Conservation (phyloP, 108 stramenopile species). For the Pseudonitzschia delicatissima region DNA sequence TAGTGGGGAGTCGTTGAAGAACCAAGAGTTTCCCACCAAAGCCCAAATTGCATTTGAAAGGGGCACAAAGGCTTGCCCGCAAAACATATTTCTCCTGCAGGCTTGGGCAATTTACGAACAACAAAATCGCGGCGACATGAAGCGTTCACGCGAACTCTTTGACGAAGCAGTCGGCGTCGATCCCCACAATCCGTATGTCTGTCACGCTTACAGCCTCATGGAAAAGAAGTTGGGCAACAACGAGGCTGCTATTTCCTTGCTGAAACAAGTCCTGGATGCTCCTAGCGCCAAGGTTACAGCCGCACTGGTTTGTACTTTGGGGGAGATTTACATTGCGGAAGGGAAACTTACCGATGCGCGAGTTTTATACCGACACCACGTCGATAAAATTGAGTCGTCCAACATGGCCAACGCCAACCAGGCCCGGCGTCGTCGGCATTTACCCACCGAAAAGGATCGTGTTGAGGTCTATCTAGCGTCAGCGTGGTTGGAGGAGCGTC, state of each 20-base stretch:
- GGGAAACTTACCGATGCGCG: constrained; percentile 36
- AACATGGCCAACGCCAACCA: background rate
- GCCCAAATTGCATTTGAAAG: constrained; percentile 55
- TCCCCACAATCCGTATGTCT: constrained; percentile 70
- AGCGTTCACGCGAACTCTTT: constrained; percentile 52
- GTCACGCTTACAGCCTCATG: constrained; percentile 75
- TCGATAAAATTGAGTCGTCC: background rate
- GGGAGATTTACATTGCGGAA: constrained; percentile 44
- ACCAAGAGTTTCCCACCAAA: constrained; percentile 1
- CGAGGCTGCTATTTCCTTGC: constrained; percentile 43
- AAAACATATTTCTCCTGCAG: constrained; percentile 69
- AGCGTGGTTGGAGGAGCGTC: constrained; percentile 75
- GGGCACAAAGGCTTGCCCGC: constrained; percentile 60
- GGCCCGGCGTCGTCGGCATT: background rate
- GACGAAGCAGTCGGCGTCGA: constrained; percentile 63
- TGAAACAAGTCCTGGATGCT: constrained; percentile 45
- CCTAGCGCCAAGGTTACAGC: constrained; percentile 47
- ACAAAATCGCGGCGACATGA: constrained; percentile 41
- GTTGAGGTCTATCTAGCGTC: constrained; percentile 72
- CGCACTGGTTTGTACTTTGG: constrained; percentile 75
- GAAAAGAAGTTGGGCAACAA: constrained; percentile 20
- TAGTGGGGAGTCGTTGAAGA: background rate
- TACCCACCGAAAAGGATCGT: constrained; percentile 54
- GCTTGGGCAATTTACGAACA: constrained; percentile 82
- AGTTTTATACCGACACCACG: constrained; percentile 45